Evolutionary conservation across 495 filamentous ascomycete species (phyloP).

Genomic region (Daldinia childiae): DNA sequence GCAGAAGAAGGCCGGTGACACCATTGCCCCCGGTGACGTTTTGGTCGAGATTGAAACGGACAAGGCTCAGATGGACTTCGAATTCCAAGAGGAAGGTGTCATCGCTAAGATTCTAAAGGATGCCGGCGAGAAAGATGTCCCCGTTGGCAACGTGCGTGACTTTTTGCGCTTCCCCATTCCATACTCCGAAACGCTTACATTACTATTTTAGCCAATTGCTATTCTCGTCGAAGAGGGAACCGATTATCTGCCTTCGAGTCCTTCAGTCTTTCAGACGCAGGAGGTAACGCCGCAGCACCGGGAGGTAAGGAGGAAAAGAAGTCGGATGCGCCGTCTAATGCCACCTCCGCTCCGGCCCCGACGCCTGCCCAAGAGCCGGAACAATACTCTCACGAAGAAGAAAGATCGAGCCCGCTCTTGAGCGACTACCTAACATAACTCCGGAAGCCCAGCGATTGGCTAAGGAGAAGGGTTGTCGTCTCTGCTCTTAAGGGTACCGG

Average conservation of each 20-base stretch:
- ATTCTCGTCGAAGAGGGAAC: slow-evolving; percentile 90
- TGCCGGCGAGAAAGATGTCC: slow-evolving; percentile 90
- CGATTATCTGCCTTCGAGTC: slow-evolving; percentile 87
- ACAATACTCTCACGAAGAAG: slow-evolving; percentile 80
- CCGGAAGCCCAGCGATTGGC: slow-evolving; percentile 83
- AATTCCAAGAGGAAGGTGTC: slow-evolving; percentile 98
- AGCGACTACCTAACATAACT: slow-evolving; percentile 77
- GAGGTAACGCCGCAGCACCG: slow-evolving; percentile 75
- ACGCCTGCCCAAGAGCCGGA: slow-evolving; percentile 66
- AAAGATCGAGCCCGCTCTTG: slow-evolving; percentile 81
- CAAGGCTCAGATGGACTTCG: slow-evolving; percentile 99
- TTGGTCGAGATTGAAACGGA: slow-evolving; percentile 99
- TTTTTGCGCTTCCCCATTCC: slow-evolving; percentile 36
- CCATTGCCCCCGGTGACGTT: slow-evolving; percentile 91
- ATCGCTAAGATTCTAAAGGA: slow-evolving; percentile 96
- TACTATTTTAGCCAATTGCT: slow-evolving; percentile 81
- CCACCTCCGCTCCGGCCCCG: slow-evolving; percentile 66
- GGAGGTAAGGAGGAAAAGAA: slow-evolving; percentile 67
- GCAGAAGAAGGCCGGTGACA: slow-evolving; percentile 96
- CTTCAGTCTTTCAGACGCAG: slow-evolving; percentile 90
- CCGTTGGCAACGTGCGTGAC: slow-evolving; percentile 89
- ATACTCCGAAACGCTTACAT: slow-evolving; percentile 52
- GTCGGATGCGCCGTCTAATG: slow-evolving; percentile 65
- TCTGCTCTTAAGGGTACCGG: slow-evolving; percentile 88
- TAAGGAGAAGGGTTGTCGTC: slow-evolving; percentile 84